Evolutionary conservation across 306 rosid genomes (phyloP).

Genomic region (Benincasa hispida): DNA sequence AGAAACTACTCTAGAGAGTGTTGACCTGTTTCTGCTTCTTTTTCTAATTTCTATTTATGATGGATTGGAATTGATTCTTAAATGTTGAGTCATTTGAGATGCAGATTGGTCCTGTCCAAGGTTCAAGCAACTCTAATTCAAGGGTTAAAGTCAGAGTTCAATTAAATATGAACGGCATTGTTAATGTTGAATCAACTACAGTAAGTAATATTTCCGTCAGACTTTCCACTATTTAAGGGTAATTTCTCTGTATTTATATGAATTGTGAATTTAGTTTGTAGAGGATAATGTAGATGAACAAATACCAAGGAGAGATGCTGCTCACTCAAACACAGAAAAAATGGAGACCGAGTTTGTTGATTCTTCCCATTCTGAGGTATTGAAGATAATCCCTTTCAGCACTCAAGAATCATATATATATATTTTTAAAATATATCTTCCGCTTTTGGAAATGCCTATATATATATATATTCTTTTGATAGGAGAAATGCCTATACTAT

Average conservation of each 20-base stretch:
- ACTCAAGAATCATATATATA: too few relatives aligned
- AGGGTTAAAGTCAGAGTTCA: conserved; percentile 68
- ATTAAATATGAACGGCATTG: conserved; percentile 73
- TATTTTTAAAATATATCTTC: not conserved
- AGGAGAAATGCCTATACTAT: too few relatives aligned
- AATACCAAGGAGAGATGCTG: conserved; percentile 5
- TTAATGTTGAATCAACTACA: conserved; percentile 63
- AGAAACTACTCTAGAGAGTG: not conserved
- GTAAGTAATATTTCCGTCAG: conserved; percentile 33
- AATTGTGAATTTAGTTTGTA: conserved; percentile 42
- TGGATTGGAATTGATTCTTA: not conserved
- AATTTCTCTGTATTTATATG: conserved; percentile 1
- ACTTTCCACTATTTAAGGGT: conserved; percentile 13
- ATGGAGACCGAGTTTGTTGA: conserved; percentile 45
- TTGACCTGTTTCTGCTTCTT: not conserved
- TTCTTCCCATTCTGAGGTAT: conserved; percentile 30
- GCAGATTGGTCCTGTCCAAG: conserved; percentile 85
- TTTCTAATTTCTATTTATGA: not conserved
- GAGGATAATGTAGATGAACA: conserved; percentile 36
- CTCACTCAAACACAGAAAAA: conserved; percentile 28
- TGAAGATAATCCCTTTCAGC: conserved; percentile 25
- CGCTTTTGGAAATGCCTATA: not conserved
- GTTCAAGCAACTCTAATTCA: conserved; percentile 36
- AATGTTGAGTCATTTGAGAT: not conserved
- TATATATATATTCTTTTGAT: too few relatives aligned